These are phyloP conservation scores for Triticum dicoccoides DNA, from an alignment of 176 grass and related monocot genomes.

Conservation along the genomic window DNA sequence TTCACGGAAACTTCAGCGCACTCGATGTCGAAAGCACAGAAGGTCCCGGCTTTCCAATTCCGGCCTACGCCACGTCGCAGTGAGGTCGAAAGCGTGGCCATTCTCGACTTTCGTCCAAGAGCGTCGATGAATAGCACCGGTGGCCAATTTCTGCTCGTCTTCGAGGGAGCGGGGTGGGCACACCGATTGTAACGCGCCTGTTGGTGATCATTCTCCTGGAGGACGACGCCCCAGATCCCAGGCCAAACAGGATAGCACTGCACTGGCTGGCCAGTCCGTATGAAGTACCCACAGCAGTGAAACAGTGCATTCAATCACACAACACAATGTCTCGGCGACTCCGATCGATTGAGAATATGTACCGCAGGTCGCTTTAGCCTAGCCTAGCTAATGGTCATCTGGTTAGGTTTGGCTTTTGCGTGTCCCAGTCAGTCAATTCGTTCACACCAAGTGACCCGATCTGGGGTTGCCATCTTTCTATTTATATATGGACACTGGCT, in stretches of 20 bases:
- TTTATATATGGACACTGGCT: neutral
- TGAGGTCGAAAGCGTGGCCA: too few relatives aligned
- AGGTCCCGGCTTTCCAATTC: too few relatives aligned
- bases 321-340: neutral
- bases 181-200: neutral
- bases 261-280: neutral
- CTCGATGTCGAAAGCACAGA: too few relatives aligned
- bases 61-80: too few relatives aligned
- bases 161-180: neutral
- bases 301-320: neutral
- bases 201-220: neutral
- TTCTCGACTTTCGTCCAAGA: too few relatives aligned
- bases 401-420: neutral
- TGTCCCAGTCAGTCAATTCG: neutral
- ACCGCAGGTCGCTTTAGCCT: too few relatives aligned
- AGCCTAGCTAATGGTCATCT: too few relatives aligned
- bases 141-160: too few relatives aligned
- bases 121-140: too few relatives aligned
- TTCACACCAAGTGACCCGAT: neutral
- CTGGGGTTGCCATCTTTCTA: neutral
- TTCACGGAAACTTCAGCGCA: too few relatives aligned
- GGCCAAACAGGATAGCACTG: neutral
- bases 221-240: neutral
- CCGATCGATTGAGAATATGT: too few relatives aligned
- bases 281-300: neutral